Conservation (phyloP, 176 grass and related monocot species). For the Cenchrus fungigraminus region DNA sequence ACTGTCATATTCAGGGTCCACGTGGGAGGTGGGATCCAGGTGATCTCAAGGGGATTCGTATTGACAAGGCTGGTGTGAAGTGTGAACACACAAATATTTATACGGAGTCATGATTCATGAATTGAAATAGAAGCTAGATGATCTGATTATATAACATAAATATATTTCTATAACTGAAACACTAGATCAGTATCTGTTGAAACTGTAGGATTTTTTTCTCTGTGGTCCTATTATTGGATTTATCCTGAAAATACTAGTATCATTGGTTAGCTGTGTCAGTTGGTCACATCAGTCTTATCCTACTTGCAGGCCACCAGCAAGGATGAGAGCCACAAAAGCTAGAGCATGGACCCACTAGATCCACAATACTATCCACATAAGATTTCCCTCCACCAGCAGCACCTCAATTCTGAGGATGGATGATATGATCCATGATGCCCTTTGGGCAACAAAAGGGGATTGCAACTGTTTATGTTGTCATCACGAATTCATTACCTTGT, state of each 20-base stretch:
- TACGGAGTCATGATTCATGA: neutral
- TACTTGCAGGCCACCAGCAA: neutral
- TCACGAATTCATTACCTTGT: slow-evolving; percentile 12
- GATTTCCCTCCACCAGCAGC: slow-evolving; percentile 16
- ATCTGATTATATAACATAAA: no score
- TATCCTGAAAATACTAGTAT: neutral
- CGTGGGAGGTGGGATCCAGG: slow-evolving; percentile 21
- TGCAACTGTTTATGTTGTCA: slow-evolving; percentile 4
- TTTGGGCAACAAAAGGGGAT: neutral
- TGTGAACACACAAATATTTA: neutral
- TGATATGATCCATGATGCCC: slow-evolving; percentile 1
- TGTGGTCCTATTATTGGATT: neutral
- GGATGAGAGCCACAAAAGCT: slow-evolving; percentile 32
- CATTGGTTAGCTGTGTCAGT: slow-evolving; percentile 8
- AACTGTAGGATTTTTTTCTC: neutral
- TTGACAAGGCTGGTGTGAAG: neutral
- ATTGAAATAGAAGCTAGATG: no score
- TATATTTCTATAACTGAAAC: neutral
- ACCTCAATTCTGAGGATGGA: neutral
- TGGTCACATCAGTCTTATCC: slow-evolving; percentile 38
- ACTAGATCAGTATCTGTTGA: neutral
- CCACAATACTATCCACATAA: slow-evolving; percentile 43
- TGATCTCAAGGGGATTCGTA: neutral
- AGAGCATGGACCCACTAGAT: slow-evolving; percentile 36
- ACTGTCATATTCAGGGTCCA: neutral